Percentiles rank a stretch among this genome's conserved stretches.
These are phyloP conservation scores for Leucosporidium scottii DNA, from an alignment of 768 basidiomycete genomes.

Conservation along the genomic window DNA sequence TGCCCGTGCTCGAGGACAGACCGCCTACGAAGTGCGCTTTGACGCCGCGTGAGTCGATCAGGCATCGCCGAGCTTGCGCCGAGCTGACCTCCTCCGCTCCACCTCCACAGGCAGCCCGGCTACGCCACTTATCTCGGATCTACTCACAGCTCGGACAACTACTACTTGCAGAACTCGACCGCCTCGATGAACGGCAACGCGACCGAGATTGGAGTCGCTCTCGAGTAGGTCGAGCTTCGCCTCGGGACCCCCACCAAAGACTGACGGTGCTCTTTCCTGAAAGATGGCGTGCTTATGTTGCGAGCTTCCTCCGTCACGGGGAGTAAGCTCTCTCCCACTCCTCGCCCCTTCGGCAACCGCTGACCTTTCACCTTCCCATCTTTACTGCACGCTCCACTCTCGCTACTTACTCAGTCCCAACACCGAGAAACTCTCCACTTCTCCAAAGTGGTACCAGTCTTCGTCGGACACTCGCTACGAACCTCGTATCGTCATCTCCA, in stretches of 20 bases:
- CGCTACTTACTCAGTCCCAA: not conserved
- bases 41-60: not conserved
- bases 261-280: not conserved
- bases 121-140: not conserved
- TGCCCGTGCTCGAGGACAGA: too few species aligned
- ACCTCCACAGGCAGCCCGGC: not conserved
- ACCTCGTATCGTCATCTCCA: slow-evolving; percentile 5
- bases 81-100: not conserved
- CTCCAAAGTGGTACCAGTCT: not conserved
- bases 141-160: slow-evolving; percentile 5
- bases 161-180: slow-evolving; percentile 1
- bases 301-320: slow-evolving; percentile 7
- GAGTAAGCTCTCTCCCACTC: not conserved
- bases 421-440: not conserved
- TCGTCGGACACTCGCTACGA: not conserved
- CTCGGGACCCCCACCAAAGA: not conserved
- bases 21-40: not conserved
- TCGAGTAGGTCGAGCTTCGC: not conserved
- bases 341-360: too few species aligned
- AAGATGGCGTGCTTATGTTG: slow-evolving; percentile 9
- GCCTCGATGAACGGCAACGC: too few species aligned
- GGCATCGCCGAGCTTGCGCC: not conserved
- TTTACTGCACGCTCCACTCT: not conserved
- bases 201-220: too few species aligned
- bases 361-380: too few species aligned